Base-by-base conservation (phyloP, 345 rosid genomes). In the Xanthoceras sorbifolium region DNA sequence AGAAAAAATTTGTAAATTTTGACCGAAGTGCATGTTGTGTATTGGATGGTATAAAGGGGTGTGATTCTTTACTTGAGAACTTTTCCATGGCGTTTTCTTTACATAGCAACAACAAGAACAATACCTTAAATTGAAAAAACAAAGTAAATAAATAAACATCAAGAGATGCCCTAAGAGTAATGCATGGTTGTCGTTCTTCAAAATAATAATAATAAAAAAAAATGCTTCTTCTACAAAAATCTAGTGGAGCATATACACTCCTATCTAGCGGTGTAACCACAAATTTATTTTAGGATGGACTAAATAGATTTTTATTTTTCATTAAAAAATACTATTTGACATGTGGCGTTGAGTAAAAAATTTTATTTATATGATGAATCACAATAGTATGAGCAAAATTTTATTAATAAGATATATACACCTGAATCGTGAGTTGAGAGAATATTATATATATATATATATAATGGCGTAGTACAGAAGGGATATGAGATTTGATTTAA, bases 21-120 rank as follows among this genome's bases (percentile, higher is more conserved):
- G 42, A 6, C 12, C 28, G 29, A 18, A 46, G 55, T 17, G 55
- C 7, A 1, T 42, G 46, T 4, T 38, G 52, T 10, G 52, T 12
- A 67, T 67, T 67, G 52, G 70, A 11, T 67, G 12, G 84, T 69
- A 77, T 77, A 42, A 46, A 67, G 52, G 3, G 7, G 12, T 23
- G 29, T 44, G 71, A 48, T 69, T 69, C 73, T 69, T 69, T 48
- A 15, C 61, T 28, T 69, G 23, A 17, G 25, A 50, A 61, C 18
- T 23, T 46, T 4, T 67, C 46, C 71, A 9, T 38, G 23, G 12
- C 26, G 29, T 25, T 67, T 38, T n/a, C 28, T 67, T 67, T 64
- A 4, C 44, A 32, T 31, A 46, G 23, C 40, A 64, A 31, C 23
- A 18, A 5, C n/a, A 64, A 2, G 8, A 64, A 31, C 42, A 64